These are phyloP conservation scores for Phytophthora macrochlamydospora DNA, from an alignment of 352 stramenopile species.

Conservation along the genomic window DNA sequence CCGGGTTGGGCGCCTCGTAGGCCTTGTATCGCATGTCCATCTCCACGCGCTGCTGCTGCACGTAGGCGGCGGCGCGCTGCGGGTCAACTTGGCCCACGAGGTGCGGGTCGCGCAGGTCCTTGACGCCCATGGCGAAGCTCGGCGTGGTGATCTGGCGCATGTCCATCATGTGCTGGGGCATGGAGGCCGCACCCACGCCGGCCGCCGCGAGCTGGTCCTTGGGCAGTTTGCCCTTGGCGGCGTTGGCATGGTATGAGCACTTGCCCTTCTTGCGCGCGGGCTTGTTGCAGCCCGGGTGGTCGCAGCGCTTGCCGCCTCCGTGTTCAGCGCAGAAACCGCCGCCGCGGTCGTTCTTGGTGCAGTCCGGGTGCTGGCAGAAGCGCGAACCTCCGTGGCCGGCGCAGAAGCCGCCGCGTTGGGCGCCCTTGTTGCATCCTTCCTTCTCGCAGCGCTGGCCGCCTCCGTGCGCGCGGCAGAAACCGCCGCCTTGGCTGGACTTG, in stretches of 20 bases:
- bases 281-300: constrained; percentile 77
- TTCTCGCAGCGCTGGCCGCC: constrained; percentile 85
- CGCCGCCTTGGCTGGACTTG: constrained; percentile 83
- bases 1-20: constrained; percentile 49
- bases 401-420: constrained; percentile 81
- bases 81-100: constrained; percentile 27
- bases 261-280: constrained; percentile 87
- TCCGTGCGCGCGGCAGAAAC: constrained; percentile 86
- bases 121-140: constrained; percentile 48
- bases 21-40: constrained; percentile 83
- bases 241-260: constrained; percentile 87
- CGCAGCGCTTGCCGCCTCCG: constrained; percentile 84
- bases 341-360: constrained; percentile 88
- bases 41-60: constrained; percentile 61
- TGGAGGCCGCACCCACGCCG: constrained; percentile 13
- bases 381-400: constrained; percentile 80
- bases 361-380: constrained; percentile 86
- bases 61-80: constrained; percentile 52
- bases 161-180: constrained; percentile 78
- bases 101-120: constrained; percentile 51
- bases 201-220: constrained; percentile 49
- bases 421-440: constrained; percentile 84
- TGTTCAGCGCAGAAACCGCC: constrained; percentile 88
- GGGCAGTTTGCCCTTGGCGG: constrained; percentile 65
- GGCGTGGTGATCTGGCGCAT: constrained; percentile 84